Conservation (phyloP, 176 grass and related monocot genomes). For the Triticum urartu region DNA sequence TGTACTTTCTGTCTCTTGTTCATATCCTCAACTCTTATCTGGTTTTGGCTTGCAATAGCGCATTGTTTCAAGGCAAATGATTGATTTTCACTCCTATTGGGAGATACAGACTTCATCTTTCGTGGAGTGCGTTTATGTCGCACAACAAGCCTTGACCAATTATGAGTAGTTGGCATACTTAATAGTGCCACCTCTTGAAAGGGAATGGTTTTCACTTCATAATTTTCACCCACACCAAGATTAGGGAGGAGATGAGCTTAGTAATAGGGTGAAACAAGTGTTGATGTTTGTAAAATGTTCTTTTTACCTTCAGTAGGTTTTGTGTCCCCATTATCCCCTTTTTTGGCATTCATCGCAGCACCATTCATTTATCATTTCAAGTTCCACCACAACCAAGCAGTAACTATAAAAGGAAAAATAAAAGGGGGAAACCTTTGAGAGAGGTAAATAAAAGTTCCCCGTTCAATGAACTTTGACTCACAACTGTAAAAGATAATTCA, state of each 20-base stretch:
- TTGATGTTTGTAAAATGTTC: background rate
- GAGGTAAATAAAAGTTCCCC: background rate
- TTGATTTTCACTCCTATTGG: conserved; percentile 15
- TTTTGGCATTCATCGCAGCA: conserved; percentile 22
- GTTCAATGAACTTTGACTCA: background rate
- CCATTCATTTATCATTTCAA: conserved; percentile 9
- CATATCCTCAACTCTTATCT: conserved; percentile 1
- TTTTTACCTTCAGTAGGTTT: conserved; percentile 6
- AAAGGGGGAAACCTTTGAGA: conserved; percentile 5
- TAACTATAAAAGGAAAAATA: conserved; percentile 26
- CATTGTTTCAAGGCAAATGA: background rate
- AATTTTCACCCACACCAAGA: background rate
- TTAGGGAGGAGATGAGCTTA: background rate
- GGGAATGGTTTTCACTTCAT: conserved; percentile 36
- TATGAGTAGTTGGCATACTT: background rate
- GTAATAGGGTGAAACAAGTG: background rate
- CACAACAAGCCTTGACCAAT: background rate
- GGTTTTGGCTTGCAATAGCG: background rate
- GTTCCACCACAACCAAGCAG: conserved; percentile 9
- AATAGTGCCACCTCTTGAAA: conserved; percentile 28
- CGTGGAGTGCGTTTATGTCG: background rate
- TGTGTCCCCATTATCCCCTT: background rate
- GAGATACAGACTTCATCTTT: background rate
- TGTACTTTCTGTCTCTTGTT: background rate
- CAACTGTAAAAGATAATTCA: background rate